Conservation (phyloP, 495 filamentous ascomycete genomes). For the Chaetomium tenue region DNA sequence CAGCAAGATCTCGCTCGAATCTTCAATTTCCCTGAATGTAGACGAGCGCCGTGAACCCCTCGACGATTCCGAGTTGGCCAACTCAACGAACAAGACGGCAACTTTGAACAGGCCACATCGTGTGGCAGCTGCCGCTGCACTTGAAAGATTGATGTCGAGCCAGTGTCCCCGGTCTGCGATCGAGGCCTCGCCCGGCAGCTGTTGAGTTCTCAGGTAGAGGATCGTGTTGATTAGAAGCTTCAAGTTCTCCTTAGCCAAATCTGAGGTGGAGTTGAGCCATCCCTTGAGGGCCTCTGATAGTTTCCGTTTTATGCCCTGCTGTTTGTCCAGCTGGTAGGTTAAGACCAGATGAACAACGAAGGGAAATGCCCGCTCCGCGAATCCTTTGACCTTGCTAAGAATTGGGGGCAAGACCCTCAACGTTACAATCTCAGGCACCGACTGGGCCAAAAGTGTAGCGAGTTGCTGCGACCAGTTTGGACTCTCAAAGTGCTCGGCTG, state of each 20-base stretch:
- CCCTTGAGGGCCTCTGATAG: slow-evolving; percentile 50
- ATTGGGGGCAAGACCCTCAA: slow-evolving; percentile 63
- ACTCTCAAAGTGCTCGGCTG: slow-evolving; percentile 37
- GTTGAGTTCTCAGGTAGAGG: slow-evolving; percentile 84
- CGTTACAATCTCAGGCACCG: slow-evolving; percentile 61
- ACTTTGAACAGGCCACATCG: slow-evolving; percentile 83
- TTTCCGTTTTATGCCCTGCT: slow-evolving; percentile 46
- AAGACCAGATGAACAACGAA: slow-evolving; percentile 80
- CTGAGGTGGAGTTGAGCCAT: slow-evolving; percentile 50
- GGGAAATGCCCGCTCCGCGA: slow-evolving; percentile 71
- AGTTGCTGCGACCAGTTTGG: slow-evolving; percentile 64
- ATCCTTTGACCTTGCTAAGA: slow-evolving; percentile 58
- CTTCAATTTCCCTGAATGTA: slow-evolving; percentile 48
- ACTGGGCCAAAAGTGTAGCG: slow-evolving; percentile 58
- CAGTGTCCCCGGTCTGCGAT: slow-evolving; percentile 75
- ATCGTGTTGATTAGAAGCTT: slow-evolving; percentile 71
- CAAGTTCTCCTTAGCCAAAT: slow-evolving; percentile 45
- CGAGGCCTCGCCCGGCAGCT: slow-evolving; percentile 68
- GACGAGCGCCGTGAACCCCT: slow-evolving; percentile 67
- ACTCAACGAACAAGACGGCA: slow-evolving; percentile 79
- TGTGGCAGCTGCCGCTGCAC: slow-evolving; percentile 73
- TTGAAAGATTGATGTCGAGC: slow-evolving; percentile 77
- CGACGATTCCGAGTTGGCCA: slow-evolving; percentile 55
- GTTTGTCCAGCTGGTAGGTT: slow-evolving; percentile 49
- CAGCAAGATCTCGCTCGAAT: slow-evolving; percentile 67